Base-by-base conservation (phyloP, 345 rosid genomes). In the Pistacia atlantica region DNA sequence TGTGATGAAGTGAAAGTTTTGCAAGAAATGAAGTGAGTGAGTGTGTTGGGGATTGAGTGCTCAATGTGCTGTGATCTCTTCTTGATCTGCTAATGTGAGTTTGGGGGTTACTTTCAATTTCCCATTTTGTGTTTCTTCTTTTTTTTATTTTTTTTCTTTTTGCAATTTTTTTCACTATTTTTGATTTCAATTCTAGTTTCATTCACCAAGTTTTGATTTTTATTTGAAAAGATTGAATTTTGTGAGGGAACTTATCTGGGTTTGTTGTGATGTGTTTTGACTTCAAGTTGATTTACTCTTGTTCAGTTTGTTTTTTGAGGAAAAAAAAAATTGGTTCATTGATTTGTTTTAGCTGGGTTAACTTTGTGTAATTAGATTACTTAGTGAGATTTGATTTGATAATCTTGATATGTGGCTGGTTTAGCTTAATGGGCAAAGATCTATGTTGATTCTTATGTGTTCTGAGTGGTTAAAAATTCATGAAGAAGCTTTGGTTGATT, bases 81-180 rank as follows among this genome's bases (percentile, higher is more conserved):
- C 88, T 80, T 69, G 86, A 85, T 85, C 86, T 80, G 56, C 37
- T 76, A 42, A 76, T 61, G 85, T 78, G 77, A 85, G 88, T 75
- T 76, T 49, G 10, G 25, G 8, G 8, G 25, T 64, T 48, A 22
- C 57, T 69, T 54, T 28, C 52, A 20, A 49, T 16, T 67, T 75
- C 57, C 18, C 57, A 1, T 54, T 16, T 54, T 70, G 28, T 59
- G n/a, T 54, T 66, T 66, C 42, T 51, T 16, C 2, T 35, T 75
- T 38, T 75, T 38, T 1, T 8, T 3, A 4, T 14, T 18, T n/a
- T 37, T 18, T 54, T 33, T 3, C 3, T 12, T n/a, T 35, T 33
- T 12, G 25, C 25, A 25, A 25, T 25, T 65, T 65, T 65, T 64
- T 12, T 20, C 3, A 31, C 59, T 62, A 49, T 22, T 13, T 58